A percentile compares a stretch with the other conserved stretches of the same genome.
Conservation (phyloP, 257 asterid species). For the Echites panduratus region DNA sequence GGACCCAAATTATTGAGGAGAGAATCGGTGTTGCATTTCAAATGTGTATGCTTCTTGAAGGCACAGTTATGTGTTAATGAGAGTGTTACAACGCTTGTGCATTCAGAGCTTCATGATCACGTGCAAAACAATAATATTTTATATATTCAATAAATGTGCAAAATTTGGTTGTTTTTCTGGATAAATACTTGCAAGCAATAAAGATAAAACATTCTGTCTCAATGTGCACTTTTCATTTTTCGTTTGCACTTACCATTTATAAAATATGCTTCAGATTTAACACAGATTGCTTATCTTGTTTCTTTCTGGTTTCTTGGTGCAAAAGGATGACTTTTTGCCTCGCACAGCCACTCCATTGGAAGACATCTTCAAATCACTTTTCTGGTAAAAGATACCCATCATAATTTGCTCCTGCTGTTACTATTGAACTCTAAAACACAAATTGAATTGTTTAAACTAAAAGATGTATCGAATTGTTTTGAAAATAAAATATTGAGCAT, state of each 20-base stretch:
- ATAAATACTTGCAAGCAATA: not conserved
- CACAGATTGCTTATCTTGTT: not conserved
- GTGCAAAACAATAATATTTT: not conserved
- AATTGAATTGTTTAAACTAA: too few relatives aligned
- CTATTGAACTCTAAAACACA: not conserved
- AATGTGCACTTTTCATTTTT: not conserved
- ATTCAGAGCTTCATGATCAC: not conserved
- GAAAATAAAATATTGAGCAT: not conserved
- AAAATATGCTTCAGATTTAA: not conserved
- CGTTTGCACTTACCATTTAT: not conserved
- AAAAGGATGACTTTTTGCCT: slow-evolving; percentile 88
- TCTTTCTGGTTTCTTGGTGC: slow-evolving; percentile 16
- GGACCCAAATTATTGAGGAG: not conserved
- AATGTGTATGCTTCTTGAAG: not conserved
- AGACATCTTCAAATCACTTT: slow-evolving; percentile 81
- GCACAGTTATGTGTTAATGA: not conserved
- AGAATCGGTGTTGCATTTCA: not conserved
- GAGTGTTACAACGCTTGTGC: not conserved
- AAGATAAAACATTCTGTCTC: not conserved
- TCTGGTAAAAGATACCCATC: slow-evolving; percentile 45
- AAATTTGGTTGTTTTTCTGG: not conserved
- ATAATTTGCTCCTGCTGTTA: slow-evolving; percentile 9
- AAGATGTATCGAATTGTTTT: not conserved
- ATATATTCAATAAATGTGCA: not conserved
- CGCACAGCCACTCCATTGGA: slow-evolving; percentile 93